phyloP scores from a whole-genome alignment of 2,329 filamentous ascomycete species.

The Penicillium olsonii region DNA sequence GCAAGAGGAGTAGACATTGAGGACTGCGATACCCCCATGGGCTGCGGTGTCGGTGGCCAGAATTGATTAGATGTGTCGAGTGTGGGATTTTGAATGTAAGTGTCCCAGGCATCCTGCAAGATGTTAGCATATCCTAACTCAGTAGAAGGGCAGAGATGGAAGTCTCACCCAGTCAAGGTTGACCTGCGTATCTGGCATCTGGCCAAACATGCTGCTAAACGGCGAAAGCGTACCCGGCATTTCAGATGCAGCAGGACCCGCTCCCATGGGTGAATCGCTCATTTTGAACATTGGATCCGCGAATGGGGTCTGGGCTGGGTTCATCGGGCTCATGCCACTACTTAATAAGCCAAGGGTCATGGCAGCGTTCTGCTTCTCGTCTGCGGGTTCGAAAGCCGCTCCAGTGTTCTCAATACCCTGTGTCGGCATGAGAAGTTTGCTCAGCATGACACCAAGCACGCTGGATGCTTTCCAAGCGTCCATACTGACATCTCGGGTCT shows the following conservation, averaged over 20 bases:
- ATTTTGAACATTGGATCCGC: constrained; percentile 32
- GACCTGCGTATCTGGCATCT: constrained; percentile 57
- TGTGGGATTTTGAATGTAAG: constrained; percentile 63
- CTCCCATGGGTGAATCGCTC: constrained; percentile 30
- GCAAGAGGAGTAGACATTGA: constrained; percentile 24
- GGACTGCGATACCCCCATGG: constrained; percentile 17
- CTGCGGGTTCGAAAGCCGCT: constrained; percentile 43
- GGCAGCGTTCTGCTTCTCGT: constrained; percentile 65
- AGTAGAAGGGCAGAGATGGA: background rate
- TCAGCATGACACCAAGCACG: constrained; percentile 79
- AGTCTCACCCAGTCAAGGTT: constrained; percentile 65
- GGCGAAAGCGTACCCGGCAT: constrained; percentile 42
- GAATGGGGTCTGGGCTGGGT: constrained; percentile 32
- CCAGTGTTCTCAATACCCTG: constrained; percentile 28
- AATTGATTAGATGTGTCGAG: constrained; percentile 44
- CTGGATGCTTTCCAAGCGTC: constrained; percentile 86
- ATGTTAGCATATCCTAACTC: constrained; percentile 25
- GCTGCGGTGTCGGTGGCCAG: constrained; percentile 33
- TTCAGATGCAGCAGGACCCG: constrained; percentile 35
- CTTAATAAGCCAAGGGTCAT: constrained; percentile 72
- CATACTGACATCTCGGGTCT: constrained; percentile 73
- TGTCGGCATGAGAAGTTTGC: constrained; percentile 61
- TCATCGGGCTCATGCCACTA: constrained; percentile 59
- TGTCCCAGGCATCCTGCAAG: constrained; percentile 66
- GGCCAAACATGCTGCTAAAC: constrained; percentile 57